A percentile compares a stretch with the other conserved stretches of the same genome.
Conservation (phyloP, 768 basidiomycete genomes). For the Russula compacta region DNA sequence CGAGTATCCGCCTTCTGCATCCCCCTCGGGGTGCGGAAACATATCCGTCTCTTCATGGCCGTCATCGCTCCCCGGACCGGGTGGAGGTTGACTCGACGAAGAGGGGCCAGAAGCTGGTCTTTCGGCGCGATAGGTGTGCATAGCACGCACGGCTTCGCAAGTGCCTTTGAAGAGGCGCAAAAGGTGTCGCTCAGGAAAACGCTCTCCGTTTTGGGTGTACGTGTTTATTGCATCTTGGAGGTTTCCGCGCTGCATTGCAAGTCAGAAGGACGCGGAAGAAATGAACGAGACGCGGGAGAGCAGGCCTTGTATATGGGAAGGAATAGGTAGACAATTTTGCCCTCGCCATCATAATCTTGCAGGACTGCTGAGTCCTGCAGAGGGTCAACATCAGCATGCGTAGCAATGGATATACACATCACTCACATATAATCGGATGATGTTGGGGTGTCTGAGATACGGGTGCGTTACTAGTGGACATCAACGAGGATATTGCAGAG, state of each 20-base stretch:
- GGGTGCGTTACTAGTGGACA: neutral
- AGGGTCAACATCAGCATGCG: slow-evolving; percentile 15
- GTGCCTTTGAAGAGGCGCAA: slow-evolving; percentile 87
- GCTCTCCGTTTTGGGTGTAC: slow-evolving; percentile 71
- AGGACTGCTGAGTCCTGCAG: slow-evolving; percentile 85
- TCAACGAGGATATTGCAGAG: neutral
- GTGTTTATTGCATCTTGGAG: slow-evolving; percentile 91
- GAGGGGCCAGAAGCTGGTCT: slow-evolving; percentile 23
- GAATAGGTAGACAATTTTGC: slow-evolving; percentile 94
- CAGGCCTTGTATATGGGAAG: slow-evolving; percentile 82
- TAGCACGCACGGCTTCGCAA: slow-evolving; percentile 86
- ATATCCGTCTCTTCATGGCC: slow-evolving; percentile 60
- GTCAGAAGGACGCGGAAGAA: slow-evolving; percentile 11
- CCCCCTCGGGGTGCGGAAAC: slow-evolving; percentile 68
- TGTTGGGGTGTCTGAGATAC: slow-evolving; percentile 75
- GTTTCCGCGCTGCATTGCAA: slow-evolving; percentile 61
- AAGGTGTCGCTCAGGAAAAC: slow-evolving; percentile 84
- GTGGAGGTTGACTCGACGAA: slow-evolving; percentile 20
- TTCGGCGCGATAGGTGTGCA: slow-evolving; percentile 78
- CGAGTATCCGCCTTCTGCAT: slow-evolving; percentile 65
- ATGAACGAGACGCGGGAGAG: neutral
- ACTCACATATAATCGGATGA: slow-evolving; percentile 83
- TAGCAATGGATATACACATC: neutral
- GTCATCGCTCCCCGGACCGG: slow-evolving; percentile 24
- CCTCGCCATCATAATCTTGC: slow-evolving; percentile 87